Evolutionary conservation across 257 asterid species (phyloP).

Genomic region (Primulina eburnea): DNA sequence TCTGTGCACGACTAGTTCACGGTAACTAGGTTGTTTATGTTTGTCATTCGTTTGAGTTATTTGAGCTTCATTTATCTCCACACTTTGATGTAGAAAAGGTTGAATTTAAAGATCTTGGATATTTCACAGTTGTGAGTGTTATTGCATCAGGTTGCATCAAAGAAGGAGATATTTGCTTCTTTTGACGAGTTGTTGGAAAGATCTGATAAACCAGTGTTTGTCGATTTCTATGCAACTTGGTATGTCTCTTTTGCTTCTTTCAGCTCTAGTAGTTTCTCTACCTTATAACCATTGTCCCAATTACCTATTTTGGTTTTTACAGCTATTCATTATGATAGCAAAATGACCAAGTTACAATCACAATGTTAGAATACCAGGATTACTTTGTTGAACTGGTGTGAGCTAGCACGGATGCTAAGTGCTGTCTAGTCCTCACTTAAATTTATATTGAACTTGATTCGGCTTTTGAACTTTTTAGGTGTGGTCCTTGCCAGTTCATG

Average conservation of each 20-base stretch:
- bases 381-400: not conserved
- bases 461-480: slow-evolving; percentile 50
- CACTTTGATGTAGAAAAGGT: not conserved
- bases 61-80: not conserved
- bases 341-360: not conserved
- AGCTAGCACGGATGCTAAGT: not conserved
- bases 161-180: not conserved
- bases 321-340: not conserved
- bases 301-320: not conserved
- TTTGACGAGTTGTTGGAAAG: not conserved
- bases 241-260: not conserved
- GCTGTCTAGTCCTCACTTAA: not conserved
- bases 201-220: not conserved
- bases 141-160: not conserved
- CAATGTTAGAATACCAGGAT: not conserved
- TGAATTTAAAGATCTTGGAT: not conserved
- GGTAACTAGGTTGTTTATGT: not conserved
- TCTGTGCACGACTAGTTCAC: not conserved
- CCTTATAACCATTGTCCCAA: not conserved
- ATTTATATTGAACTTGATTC: not conserved
- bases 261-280: not conserved
- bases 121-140: not conserved
- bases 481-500: slow-evolving; percentile 98
- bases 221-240: not conserved
- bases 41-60: not conserved